Conservation (phyloP, 371 early-diverging fungal genomes). For the Lichtheimia ornata region DNA sequence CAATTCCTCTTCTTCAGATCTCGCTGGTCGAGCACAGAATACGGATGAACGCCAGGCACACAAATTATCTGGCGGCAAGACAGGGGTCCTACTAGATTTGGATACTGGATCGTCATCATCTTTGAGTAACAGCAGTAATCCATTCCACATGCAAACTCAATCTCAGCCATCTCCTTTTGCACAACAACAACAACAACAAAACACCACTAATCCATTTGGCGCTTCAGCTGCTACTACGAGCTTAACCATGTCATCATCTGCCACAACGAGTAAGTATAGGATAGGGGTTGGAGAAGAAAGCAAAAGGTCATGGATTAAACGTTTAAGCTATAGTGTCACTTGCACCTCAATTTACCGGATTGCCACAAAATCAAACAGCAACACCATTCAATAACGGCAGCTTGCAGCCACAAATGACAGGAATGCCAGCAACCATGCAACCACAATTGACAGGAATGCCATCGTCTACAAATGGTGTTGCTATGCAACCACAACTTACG, state of each 20-base stretch:
- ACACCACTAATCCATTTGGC: slow-evolving; percentile 10
- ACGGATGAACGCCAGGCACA: slow-evolving; percentile 19
- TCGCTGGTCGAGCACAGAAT: slow-evolving; percentile 28
- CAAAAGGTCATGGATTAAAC: background rate
- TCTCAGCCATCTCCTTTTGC: slow-evolving; percentile 26
- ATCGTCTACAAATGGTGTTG: no score
- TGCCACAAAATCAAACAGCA: background rate
- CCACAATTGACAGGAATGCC: slow-evolving; percentile 2
- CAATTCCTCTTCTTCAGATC: slow-evolving; percentile 12
- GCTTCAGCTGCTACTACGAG: background rate
- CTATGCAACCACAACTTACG: slow-evolving; percentile 10
- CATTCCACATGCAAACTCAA: slow-evolving; percentile 23
- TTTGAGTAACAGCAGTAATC: slow-evolving; percentile 22
- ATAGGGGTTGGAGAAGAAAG: background rate
- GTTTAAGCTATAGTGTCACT: background rate
- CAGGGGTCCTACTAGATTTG: slow-evolving; percentile 19
- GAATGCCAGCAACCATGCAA: background rate
- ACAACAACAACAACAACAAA: slow-evolving; percentile 23
- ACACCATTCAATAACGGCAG: background rate
- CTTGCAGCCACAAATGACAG: slow-evolving; percentile 6
- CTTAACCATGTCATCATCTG: slow-evolving; percentile 1
- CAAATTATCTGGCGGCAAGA: slow-evolving; percentile 20
- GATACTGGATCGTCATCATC: slow-evolving; percentile 15
- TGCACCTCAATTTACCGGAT: background rate
- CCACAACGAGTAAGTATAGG: slow-evolving; percentile 1